phyloP scores from a whole-genome alignment of 2,329 filamentous ascomycete genomes.

The Xylaria digitata region DNA sequence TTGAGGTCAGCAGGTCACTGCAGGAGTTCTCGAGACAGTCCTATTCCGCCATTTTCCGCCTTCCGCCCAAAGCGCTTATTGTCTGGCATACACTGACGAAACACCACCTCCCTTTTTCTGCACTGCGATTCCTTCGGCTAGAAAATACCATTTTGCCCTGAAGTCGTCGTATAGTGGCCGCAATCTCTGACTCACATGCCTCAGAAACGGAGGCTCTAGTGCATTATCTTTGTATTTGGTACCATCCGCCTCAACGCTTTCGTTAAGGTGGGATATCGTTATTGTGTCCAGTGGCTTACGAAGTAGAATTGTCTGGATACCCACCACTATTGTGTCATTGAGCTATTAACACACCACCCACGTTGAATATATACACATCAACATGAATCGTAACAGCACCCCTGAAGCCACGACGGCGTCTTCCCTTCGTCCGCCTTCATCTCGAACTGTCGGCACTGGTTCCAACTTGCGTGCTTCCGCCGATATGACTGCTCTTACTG shows the following conservation, averaged over 20 bases:
- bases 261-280: neutral
- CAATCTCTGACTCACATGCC: conserved; percentile 14
- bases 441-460: conserved; percentile 79
- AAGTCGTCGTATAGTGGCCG: conserved; percentile 5
- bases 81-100: conserved; percentile 2
- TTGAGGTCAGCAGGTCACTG: conserved; percentile 87
- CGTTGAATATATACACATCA: conserved; percentile 25
- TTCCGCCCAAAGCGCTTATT: conserved; percentile 33
- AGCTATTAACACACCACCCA: neutral
- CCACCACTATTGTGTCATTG: neutral
- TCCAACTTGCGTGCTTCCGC: conserved; percentile 94
- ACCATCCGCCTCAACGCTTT: neutral
- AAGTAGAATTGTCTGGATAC: conserved; percentile 7
- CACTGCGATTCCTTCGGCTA: conserved; percentile 12
- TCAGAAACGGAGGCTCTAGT: conserved; percentile 16
- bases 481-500: conserved; percentile 87
- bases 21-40: conserved; percentile 67
- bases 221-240: conserved; percentile 14
- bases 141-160: conserved; percentile 16
- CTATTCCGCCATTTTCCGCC: conserved; percentile 52
- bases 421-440: conserved; percentile 83
- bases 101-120: conserved; percentile 14
- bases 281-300: neutral
- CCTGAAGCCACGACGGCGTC: conserved; percentile 87
- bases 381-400: conserved; percentile 90